These are phyloP conservation scores for Myxozyma neglecta DNA, from an alignment of 805 yeast genomes.

Conservation along the genomic window DNA sequence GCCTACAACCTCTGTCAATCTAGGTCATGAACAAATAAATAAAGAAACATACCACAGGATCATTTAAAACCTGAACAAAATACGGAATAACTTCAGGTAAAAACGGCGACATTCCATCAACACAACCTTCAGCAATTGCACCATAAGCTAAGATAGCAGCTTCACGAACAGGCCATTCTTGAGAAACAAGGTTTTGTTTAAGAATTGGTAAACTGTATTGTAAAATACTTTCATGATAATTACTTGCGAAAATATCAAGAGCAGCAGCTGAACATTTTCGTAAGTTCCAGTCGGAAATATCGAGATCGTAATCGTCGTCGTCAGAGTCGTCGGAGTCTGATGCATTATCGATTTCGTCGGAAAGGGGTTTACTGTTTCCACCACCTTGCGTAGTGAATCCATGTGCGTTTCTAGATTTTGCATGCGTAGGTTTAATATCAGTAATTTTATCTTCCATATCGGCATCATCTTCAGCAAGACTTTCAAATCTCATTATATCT, in stretches of 20 bases:
- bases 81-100: slow-evolving; percentile 82
- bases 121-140: slow-evolving; percentile 88
- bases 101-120: slow-evolving; percentile 63
- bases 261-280: slow-evolving; percentile 95
- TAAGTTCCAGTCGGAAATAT: slow-evolving; percentile 79
- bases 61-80: slow-evolving; percentile 74
- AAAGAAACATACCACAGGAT: slow-evolving; percentile 39
- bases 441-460: slow-evolving; percentile 78
- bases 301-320: slow-evolving; percentile 69
- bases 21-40: not conserved
- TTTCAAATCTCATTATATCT: slow-evolving; percentile 64
- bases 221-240: slow-evolving; percentile 66
- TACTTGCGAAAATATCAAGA: slow-evolving; percentile 72
- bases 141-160: slow-evolving; percentile 94
- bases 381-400: not conserved
- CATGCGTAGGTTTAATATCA: slow-evolving; percentile 81
- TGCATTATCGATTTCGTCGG: slow-evolving; percentile 43
- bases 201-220: slow-evolving; percentile 69
- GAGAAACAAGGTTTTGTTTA: slow-evolving; percentile 64
- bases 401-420: slow-evolving; percentile 54
- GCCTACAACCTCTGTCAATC: slow-evolving; percentile 49
- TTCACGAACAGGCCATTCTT: slow-evolving; percentile 87
- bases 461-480: slow-evolving; percentile 74
- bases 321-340: slow-evolving; percentile 67
- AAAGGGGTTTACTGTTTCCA: not conserved